Evolutionary conservation across 2,329 filamentous ascomycete genomes (phyloP).

Genomic region (Trichoderma sp.): DNA sequence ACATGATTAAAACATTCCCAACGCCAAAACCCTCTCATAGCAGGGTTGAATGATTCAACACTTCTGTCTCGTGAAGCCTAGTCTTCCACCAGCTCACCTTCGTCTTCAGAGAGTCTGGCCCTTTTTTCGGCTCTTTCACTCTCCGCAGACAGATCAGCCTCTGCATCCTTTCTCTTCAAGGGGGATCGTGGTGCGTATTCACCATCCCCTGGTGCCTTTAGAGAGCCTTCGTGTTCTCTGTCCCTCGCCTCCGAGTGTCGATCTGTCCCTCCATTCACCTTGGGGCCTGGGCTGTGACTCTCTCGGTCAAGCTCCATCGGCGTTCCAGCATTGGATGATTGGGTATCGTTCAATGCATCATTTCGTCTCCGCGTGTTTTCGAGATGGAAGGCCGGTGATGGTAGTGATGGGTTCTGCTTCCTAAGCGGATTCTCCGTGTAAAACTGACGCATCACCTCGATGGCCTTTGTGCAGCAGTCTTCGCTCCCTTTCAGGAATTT

Average conservation of each 20-base stretch:
- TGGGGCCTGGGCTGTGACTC: conserved; percentile 47
- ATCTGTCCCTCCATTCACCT: conserved; percentile 40
- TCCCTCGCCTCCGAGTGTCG: conserved; percentile 30
- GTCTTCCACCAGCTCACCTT: conserved; percentile 45
- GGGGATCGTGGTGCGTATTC: conserved; percentile 37
- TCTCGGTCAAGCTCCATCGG: conserved; percentile 46
- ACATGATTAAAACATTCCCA: not conserved
- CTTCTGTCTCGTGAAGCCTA: conserved; percentile 17
- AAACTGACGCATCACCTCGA: conserved; percentile 70
- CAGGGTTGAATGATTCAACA: not conserved
- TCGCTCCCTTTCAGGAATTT: conserved; percentile 69
- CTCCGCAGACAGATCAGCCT: conserved; percentile 31
- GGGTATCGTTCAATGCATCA: conserved; percentile 40
- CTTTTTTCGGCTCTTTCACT: conserved; percentile 43
- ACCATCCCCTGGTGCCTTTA: conserved; percentile 32
- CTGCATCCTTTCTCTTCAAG: conserved; percentile 42
- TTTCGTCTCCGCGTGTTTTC: conserved; percentile 54
- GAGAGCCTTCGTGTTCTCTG: conserved; percentile 28
- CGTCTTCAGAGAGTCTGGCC: conserved; percentile 46
- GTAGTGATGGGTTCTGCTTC: conserved; percentile 52
- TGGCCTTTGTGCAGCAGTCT: conserved; percentile 66
- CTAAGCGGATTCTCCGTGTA: conserved; percentile 62
- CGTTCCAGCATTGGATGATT: conserved; percentile 49
- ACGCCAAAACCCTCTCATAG: not conserved
- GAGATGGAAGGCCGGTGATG: conserved; percentile 54